A percentile compares a stretch with the other conserved stretches of the same genome.
Conservation (phyloP, 2,329 filamentous ascomycete genomes). For the Botrytis galanthina region DNA sequence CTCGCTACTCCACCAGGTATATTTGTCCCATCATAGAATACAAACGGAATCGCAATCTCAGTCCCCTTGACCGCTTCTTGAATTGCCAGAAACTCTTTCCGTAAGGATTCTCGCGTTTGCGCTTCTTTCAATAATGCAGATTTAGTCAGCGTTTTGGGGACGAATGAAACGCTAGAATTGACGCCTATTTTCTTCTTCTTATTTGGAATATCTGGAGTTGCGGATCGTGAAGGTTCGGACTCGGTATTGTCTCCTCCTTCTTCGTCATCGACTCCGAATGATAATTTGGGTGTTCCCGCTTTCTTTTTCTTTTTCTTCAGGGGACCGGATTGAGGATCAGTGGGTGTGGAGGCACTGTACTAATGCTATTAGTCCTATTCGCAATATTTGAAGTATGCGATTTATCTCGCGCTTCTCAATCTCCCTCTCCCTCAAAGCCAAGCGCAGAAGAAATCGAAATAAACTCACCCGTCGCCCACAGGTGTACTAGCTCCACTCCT, state of each 20-base stretch:
- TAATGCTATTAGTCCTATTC: conserved; percentile 34
- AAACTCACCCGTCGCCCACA: conserved; percentile 56
- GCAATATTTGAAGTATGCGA: neutral
- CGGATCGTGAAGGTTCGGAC: conserved; percentile 37
- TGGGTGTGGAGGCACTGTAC: conserved; percentile 45
- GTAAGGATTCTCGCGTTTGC: conserved; percentile 67
- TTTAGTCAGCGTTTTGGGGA: conserved; percentile 76
- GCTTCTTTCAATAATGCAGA: conserved; percentile 75
- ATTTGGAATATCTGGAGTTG: conserved; percentile 28
- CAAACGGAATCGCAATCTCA: conserved; percentile 88
- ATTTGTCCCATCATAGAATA: conserved; percentile 95
- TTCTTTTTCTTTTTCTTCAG: conserved; percentile 49
- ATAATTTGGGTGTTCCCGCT: conserved; percentile 50
- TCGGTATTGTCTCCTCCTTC: conserved; percentile 42
- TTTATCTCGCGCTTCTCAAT: neutral
- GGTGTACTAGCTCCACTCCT: conserved; percentile 29
- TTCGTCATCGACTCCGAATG: conserved; percentile 59
- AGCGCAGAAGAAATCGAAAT: conserved; percentile 20
- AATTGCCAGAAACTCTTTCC: conserved; percentile 76
- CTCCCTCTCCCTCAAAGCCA: neutral
- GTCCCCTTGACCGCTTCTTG: conserved; percentile 87
- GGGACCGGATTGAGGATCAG: conserved; percentile 31
- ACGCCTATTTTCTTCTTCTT: conserved; percentile 54
- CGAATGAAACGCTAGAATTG: conserved; percentile 58
- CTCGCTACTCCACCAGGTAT: conserved; percentile 79